These are phyloP conservation scores for Myriosclerotinia scirpicola DNA, from an alignment of 2,329 filamentous ascomycete species.

Conservation along the genomic window DNA sequence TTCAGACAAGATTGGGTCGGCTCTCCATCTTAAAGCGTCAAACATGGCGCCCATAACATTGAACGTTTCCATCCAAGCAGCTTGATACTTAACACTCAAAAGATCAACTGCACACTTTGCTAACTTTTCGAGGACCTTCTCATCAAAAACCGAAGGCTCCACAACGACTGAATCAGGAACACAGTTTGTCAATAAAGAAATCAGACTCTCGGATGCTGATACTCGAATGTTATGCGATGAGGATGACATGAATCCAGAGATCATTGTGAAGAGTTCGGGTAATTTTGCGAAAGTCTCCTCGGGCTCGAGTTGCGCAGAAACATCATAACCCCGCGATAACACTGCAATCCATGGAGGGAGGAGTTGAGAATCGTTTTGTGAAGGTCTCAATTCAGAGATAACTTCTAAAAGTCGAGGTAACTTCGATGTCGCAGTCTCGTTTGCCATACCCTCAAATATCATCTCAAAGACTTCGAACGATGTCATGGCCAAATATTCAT, in stretches of 20 bases:
- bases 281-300: constrained; percentile 91
- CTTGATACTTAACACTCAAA: constrained; percentile 86
- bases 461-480: constrained; percentile 97
- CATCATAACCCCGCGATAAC: constrained; percentile 89
- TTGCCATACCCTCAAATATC: constrained; percentile 89
- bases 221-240: constrained; percentile 90
- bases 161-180: constrained; percentile 79
- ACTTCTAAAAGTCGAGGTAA: constrained; percentile 86
- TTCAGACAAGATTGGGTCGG: constrained; percentile 73
- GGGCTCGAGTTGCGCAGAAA: constrained; percentile 82
- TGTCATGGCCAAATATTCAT: constrained; percentile 94
- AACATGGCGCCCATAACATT: constrained; percentile 85
- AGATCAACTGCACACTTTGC: constrained; percentile 71
- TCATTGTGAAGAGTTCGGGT: constrained; percentile 77
- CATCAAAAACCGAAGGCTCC: constrained; percentile 88
- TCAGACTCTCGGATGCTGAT: constrained; percentile 90
- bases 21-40: constrained; percentile 80
- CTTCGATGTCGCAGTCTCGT: constrained; percentile 83
- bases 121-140: constrained; percentile 82
- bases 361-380: constrained; percentile 89
- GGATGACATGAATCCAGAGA: constrained; percentile 80
- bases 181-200: constrained; percentile 90
- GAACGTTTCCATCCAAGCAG: constrained; percentile 93
- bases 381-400: constrained; percentile 87
- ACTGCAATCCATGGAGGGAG: constrained; percentile 97